Evolutionary conservation across 2,329 filamentous ascomycete genomes (phyloP), one percentile per base, ranked within the genome.

Genomic region (Aspergillus sojae): DNA sequence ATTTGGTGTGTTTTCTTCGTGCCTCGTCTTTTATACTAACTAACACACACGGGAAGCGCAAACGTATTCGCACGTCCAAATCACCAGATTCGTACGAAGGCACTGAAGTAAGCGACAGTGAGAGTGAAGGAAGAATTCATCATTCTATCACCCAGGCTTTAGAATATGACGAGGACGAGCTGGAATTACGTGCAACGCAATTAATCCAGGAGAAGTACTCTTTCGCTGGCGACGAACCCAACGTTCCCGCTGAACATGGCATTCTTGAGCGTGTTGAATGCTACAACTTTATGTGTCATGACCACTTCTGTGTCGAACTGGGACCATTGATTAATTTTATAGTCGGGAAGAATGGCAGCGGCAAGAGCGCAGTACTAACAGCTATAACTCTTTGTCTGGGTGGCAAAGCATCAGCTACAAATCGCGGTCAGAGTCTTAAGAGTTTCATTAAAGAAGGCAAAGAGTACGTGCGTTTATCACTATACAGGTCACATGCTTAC

Each of bases 301-400:
- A 88, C 52, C 89, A 90, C 61, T 85, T 98, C 21, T 88, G 90
- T 50, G 91, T 96, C 64, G 86, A 91, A 62, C 84, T 99, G n/a
- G 95, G 95, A 0, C 95, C 95, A 0, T 82, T 97, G 43, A 96
- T 99, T 77, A 99, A 99, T 78, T 99, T 99, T 79, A 94, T 99
- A 65, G 94, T 97, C 61, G 95, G 95, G 19, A 93, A 97, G 77
- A 99, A 99, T 75, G 95, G 95, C 36, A 98, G 94, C 75, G 95
- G 95, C 41, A 99, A 99, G 81, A 99, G 95, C 76, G 95, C 95
- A 3, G 91, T 98, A 16, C 81, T 99, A 32, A 98, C 95, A 0
- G 95, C 93, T 5, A 87, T 99, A 67, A 97, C 93, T 0, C 84
- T 99, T 39, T 98, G 95, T 73, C 84, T 99, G n/a, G 95, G 95